Base-by-base conservation (phyloP, 331 rosid species). In the Quercus tomentella region DNA sequence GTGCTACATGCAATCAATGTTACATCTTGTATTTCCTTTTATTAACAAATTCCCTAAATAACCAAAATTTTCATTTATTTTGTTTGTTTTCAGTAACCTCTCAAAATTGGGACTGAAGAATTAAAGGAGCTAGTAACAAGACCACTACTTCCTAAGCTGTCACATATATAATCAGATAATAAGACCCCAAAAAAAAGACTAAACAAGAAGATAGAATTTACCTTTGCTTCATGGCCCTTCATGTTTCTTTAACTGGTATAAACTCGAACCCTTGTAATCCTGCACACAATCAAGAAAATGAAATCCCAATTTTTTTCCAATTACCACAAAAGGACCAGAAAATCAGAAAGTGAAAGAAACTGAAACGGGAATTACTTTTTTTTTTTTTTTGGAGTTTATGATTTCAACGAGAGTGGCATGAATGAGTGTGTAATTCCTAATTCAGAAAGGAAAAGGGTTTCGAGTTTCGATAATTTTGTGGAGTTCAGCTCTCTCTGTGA, bases 171-270 rank as follows among this genome's bases (percentile, higher is more conserved):
- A 26, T 62, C 28, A 26, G 8, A 8, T 26, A 26, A 1, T 45
- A 45, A 45, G 54, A 11, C 37, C 37, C 37, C 37, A 35, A 35
- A 6, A 6, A 7, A 7, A 0, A 7, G 3, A 37, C 45, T 37
- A 37, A 37, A 37, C 45, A 21, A 62, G 37, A 62, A 62, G 11
- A 28, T 28, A 62, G 69, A 28, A 62, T 28, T 28, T 82, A 86
- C 84, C 89, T 82, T 85, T 76, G 80, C 72, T 41, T 76, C 84
- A 14, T 81, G 87, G 21, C 82, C 75, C 56, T 84, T 84, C 85
- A 84, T 80, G 74, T 20, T 80, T 23, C 62, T 80, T 12, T 76
- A 43, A 55, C 31, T 33, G 68, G 37, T 70, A 33, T 26, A 45
- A 43, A 74, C 15, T 56, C 67, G 7, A 18, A 12, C 15, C 35